phyloP scores from a whole-genome alignment of 1,284 basidiomycete genomes.

The Cryptococcus deneoformans region DNA sequence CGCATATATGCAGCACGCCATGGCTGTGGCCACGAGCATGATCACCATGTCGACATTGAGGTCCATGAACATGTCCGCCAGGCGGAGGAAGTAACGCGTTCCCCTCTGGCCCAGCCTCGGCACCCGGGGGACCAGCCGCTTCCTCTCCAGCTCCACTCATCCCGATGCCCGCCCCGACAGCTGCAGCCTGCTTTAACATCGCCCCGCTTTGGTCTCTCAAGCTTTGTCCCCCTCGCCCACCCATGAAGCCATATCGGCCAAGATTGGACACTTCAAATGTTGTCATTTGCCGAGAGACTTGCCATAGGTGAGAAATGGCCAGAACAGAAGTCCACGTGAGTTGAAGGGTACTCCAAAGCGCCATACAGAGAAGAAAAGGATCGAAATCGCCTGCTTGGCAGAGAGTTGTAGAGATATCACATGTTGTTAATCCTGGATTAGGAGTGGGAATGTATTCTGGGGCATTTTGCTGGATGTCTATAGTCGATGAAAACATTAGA shows the following conservation, averaged over 20 bases:
- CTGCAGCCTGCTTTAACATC: conserved; percentile 28
- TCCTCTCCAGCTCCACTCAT: conserved; percentile 33
- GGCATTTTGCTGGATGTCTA: conserved; percentile 48
- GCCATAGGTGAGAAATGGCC: conserved; percentile 82
- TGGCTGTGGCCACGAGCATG: conserved; percentile 40
- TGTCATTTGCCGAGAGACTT: conserved; percentile 91
- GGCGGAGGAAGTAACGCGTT: conserved; percentile 13
- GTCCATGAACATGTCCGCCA: conserved; percentile 24
- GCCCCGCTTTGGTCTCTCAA: conserved; percentile 49
- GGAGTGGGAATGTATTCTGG: conserved; percentile 51
- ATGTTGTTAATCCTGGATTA: conserved; percentile 53
- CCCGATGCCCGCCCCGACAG: conserved; percentile 40
- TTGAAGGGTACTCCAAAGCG: conserved; percentile 83
- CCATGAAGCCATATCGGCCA: conserved; percentile 95
- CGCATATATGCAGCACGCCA: conserved; percentile 33
- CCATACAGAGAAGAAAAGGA: conserved; percentile 77
- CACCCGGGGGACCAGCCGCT: conserved; percentile 4
- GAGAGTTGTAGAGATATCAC: conserved; percentile 65
- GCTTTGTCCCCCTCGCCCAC: conserved; percentile 67
- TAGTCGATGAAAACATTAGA: not conserved
- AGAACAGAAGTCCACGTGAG: conserved; percentile 90
- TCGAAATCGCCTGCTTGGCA: conserved; percentile 66
- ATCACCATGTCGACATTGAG: conserved; percentile 25
- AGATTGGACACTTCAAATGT: conserved; percentile 95
- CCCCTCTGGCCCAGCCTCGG: conserved; percentile 21